Base-by-base conservation (phyloP, 1,284 basidiomycete genomes). In the Cryptococcus hybrid region DNA sequence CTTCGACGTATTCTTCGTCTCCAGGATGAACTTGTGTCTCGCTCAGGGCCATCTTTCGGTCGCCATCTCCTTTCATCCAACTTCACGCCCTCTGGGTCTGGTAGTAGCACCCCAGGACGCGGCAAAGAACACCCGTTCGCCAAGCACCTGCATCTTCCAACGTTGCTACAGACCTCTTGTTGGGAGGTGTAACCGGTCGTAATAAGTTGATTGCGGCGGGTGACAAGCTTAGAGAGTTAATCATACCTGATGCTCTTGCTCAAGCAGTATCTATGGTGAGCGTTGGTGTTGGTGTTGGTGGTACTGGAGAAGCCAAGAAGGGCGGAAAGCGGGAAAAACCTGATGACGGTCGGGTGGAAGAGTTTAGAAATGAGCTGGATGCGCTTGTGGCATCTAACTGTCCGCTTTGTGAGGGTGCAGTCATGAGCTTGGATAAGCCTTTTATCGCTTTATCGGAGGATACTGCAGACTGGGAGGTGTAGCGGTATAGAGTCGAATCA, bases 181-280 rank as follows among this genome's bases (percentile, higher is more conserved):
- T 74, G 7, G 56, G 71, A 6, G 73, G 74, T 7, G 62, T 55
- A 82, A 86, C 73, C 74, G 87, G 50, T 72, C 90, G 90, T 3
- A 86, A 89, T 58, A 90, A 89, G 68, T 80, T 95, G 18, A 84
- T 92, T 8, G 89, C 88, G 9, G 92, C 92, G 0, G 90, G 92
- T 13, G 93, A 96, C 76, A 84, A 86, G 60, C 78, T 97, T 56
- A 84, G 92, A 42, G 92, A 94, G 73, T 80, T 97, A 52, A 94
- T 98, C 68, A 81, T 95, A 4, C 93, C 94, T 9, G 93, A 96
- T 68, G 89, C 91, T 5, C 82, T 97, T 30, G 91, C 88, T 30
- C 71, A 74, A 54, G 77, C 76, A 2, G 78, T 81, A 3, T 69
- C 71, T 7, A 75, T 73, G 5, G 73, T 79, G 7, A 76, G 77